These are phyloP conservation scores for Coemansia sp. DNA, from an alignment of 192 early-diverging fungal species.

Conservation along the genomic window DNA sequence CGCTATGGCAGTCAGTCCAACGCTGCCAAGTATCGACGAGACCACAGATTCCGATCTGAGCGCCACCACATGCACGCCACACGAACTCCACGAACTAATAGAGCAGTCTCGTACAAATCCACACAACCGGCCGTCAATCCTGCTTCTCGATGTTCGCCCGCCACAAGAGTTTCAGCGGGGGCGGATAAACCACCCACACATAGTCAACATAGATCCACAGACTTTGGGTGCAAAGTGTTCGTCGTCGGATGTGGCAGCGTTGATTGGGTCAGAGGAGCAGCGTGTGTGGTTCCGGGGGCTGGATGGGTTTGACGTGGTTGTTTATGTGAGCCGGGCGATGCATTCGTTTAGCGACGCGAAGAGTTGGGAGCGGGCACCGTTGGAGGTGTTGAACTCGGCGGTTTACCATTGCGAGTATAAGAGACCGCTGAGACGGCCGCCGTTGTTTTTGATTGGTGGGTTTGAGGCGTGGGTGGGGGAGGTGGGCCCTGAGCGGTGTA, in stretches of 20 bases:
- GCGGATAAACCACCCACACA: conserved; percentile 64
- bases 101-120: conserved; percentile 40
- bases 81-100: conserved; percentile 4
- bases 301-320: conserved; percentile 68
- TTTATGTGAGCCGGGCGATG: conserved; percentile 65
- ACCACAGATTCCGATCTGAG: not conserved
- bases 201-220: conserved; percentile 77
- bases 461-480: conserved; percentile 72
- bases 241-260: conserved; percentile 54
- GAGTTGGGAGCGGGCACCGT: conserved; percentile 14
- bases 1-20: conserved; percentile 10
- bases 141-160: conserved; percentile 79
- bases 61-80: not conserved
- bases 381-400: conserved; percentile 56
- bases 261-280: conserved; percentile 59
- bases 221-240: conserved; percentile 60
- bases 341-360: conserved; percentile 47
- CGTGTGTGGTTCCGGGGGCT: conserved; percentile 66
- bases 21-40: conserved; percentile 8
- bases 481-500: conserved; percentile 40
- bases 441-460: conserved; percentile 76
- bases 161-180: conserved; percentile 66
- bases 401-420: conserved; percentile 65
- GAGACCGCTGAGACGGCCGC: conserved; percentile 55
- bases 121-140: conserved; percentile 43